phyloP scores from a whole-genome alignment of 2,329 filamentous ascomycete genomes.

The Graphilbum fragrans region DNA sequence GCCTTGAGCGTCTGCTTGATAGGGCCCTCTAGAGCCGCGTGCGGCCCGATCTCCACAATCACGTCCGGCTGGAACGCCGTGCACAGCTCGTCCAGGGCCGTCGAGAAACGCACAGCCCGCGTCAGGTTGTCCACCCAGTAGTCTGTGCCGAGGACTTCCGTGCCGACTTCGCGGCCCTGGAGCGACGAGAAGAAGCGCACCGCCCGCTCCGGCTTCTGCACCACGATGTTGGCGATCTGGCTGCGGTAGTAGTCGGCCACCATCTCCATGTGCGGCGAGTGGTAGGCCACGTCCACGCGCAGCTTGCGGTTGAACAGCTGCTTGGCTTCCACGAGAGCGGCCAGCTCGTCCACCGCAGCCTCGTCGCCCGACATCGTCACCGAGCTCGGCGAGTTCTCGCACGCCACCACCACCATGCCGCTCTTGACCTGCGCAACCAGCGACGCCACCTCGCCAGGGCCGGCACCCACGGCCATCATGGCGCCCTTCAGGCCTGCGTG shows the following conservation, averaged over 20 bases:
- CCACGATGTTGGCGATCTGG: not conserved
- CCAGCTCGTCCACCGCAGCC: conserved; percentile 18
- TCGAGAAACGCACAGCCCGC: not conserved
- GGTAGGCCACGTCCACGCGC: conserved; percentile 27
- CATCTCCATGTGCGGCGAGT: conserved; percentile 24
- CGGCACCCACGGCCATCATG: conserved; percentile 11
- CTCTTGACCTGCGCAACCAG: not conserved
- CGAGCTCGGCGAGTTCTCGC: conserved; percentile 15
- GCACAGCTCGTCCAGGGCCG: not conserved
- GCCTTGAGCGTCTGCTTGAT: not conserved
- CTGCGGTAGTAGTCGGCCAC: conserved; percentile 4
- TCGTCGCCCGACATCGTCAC: conserved; percentile 17
- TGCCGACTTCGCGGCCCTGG: no score
- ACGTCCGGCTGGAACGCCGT: not conserved
- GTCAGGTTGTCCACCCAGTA: conserved; percentile 1
- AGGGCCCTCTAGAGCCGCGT: not conserved
- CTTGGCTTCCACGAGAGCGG: no score
- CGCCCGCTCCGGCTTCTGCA: not conserved
- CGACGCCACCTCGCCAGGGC: not conserved
- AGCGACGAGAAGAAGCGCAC: not conserved
- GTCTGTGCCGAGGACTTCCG: not conserved
- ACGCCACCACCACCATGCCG: not conserved
- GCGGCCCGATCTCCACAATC: conserved; percentile 1
- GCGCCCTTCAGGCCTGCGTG: conserved; percentile 2
- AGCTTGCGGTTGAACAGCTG: no score